Percentiles rank a stretch among this genome's conserved stretches.
Evolutionary conservation across 345 rosid genomes (phyloP).

Genomic region (Lepidium didymum): DNA sequence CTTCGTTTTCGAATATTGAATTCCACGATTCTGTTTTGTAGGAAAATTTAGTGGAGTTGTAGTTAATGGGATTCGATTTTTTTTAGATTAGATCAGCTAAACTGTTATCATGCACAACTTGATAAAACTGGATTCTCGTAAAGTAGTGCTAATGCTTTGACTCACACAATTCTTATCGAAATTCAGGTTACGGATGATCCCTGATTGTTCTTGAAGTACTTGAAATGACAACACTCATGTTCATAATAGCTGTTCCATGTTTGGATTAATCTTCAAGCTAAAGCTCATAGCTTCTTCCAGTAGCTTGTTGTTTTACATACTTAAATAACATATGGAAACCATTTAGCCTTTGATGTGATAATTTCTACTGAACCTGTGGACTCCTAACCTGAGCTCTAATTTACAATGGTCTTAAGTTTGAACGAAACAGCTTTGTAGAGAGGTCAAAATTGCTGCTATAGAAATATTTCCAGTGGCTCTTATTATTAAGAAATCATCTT

Average conservation of each 20-base stretch:
- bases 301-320: neutral
- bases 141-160: neutral
- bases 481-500: neutral
- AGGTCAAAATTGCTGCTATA: neutral
- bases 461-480: neutral
- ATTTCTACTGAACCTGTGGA: neutral
- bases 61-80: neutral
- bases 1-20: neutral
- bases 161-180: neutral
- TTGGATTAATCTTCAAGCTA: neutral
- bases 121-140: neutral
- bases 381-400: neutral
- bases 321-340: neutral
- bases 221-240: neutral
- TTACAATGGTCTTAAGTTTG: neutral
- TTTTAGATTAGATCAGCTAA: neutral
- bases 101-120: neutral
- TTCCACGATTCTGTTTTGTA: neutral
- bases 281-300: neutral
- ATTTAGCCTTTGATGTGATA: neutral
- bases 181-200: neutral
- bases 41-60: neutral
- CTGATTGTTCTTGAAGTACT: neutral
- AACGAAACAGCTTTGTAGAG: neutral
- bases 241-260: neutral